Conservation (phyloP, 2,329 filamentous ascomycete genomes). For the Hypoxylon sp. region DNA sequence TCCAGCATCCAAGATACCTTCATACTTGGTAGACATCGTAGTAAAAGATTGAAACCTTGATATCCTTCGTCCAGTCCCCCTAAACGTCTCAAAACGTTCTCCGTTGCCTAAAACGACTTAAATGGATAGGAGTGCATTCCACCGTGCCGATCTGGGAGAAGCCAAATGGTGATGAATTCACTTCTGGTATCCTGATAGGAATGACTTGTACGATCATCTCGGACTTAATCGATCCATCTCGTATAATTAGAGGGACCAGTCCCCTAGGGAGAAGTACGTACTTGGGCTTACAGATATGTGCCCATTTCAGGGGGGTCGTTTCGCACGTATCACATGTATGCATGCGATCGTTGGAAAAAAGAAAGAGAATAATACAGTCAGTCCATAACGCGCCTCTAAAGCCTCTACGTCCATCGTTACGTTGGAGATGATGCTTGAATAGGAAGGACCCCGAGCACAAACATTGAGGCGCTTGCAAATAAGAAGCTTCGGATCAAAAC, state of each 20-base stretch:
- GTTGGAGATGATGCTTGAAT: conserved; percentile 10
- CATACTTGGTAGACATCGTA: conserved; percentile 51
- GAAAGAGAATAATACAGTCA: background rate
- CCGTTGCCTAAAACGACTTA: too few species aligned
- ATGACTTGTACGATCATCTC: background rate
- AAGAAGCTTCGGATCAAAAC: background rate
- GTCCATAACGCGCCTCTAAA: conserved; percentile 3
- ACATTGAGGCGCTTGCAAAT: background rate
- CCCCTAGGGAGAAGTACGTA: background rate
- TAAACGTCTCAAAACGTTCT: background rate
- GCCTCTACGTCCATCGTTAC: background rate
- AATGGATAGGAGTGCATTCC: too few species aligned
- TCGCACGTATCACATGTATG: background rate
- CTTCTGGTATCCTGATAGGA: background rate
- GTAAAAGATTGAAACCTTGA: background rate
- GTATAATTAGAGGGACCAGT: background rate
- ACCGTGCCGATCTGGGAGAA: background rate
- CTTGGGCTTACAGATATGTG: conserved; percentile 2
- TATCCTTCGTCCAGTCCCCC: background rate
- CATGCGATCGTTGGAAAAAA: conserved; percentile 1
- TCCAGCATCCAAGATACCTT: conserved; percentile 52
- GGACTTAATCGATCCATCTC: background rate
- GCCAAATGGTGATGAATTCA: background rate
- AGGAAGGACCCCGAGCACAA: conserved; percentile 20
- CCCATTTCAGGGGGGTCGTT: background rate